Evolutionary conservation across 208 protist genomes (phyloP), one percentile per base, ranked within the genome.

Genomic region (Porcisia hertigi): DNA sequence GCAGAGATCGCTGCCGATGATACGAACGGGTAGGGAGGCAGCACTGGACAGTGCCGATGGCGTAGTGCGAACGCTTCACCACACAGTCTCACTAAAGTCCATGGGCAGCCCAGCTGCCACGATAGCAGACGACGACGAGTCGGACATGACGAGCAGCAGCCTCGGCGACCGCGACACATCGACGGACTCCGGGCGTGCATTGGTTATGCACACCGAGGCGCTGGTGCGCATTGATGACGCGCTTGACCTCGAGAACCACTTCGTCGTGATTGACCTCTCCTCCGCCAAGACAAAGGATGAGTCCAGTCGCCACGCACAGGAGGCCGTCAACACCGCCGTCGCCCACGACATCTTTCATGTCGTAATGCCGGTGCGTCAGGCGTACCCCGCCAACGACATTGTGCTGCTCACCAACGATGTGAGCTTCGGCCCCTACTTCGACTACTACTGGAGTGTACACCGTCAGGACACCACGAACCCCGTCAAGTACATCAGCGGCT

Each of bases 201-300:
- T 64, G 55, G 47, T 4, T 2, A 70, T 76, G 64, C 62, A 34
- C 39, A 47, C 34, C 60, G 39, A 58, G 30, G 75, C 79, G 14
- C 71, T 96, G 20, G 71, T 86, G 53, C 60, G 77, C 57, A 75
- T 96, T 25, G 64, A 75, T 36, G 85, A 96, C 80, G 89, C 92
- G 8, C 80, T 92, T 49, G 89, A 93, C 73, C 88, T 88, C 58
- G 84, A 88, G 41, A 92, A 89, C 73, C 89, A 94, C 73, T 92
- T 96, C 76, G 73, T 96, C 58, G 62, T 96, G 30, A 90, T 96
- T 60, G 92, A 96, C 76, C 79, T 96, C 16, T 86, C 89, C 5
- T 83, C 89, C 18, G 89, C 89, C 23, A 94, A 94, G 71, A 82
- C 78, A 2, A 90, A 84, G 63, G 78, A 79, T 39, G 76, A 85